Evolutionary conservation across 305 asterid genomes (phyloP), one percentile per base, ranked within the genome.

Genomic region (Striga hermonthica): DNA sequence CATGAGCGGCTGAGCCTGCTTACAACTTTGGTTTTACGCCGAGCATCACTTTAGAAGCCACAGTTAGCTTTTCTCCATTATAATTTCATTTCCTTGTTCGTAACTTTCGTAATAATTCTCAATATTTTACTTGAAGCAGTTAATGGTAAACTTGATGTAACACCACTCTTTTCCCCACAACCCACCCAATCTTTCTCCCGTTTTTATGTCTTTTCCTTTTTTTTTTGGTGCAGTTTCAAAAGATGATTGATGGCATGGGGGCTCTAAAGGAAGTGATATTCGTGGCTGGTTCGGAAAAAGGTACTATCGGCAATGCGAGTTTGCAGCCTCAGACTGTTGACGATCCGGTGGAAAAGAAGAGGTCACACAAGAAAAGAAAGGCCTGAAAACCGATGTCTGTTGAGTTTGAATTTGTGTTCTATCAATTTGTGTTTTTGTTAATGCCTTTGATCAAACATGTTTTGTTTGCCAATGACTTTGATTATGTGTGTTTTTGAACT

Each of bases 201-300:
- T 22, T 22, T 22, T 22, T 22, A 22, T 22, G 31, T 68, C 10
- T 59, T 10, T 34, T 9, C 9, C 14, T 28, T 12, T 13, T 12
- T 59, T n/a, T n/a, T n/a, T 41, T 16, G 15, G 0, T 4, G 57
- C 82, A 84, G 90, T 77, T 72, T 38, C 85, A 84, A 61, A 57
- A 43, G 62, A 65, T 84, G 74, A 75, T 66, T 54, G 74, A 14
- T 44, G 37, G 31, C 5, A 3, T 68, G 64, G 58, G 31, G 34
- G 71, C 44, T 47, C 12, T 65, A 52, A 75, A 70, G 79, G 79
- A 75, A 16, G 65, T 69, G 66, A 53, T 71, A 35, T 44, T 69
- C 4, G 15, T 81, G 62, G 54, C 82, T 28, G 31, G 48, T 45
- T 6, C 71, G 37, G 74, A 60, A 43, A 71, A 55, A 36, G 66